Evolutionary conservation across 306 rosid species (phyloP), one percentile per base, ranked within the genome.

Genomic region (Dalbergia cultrata): DNA sequence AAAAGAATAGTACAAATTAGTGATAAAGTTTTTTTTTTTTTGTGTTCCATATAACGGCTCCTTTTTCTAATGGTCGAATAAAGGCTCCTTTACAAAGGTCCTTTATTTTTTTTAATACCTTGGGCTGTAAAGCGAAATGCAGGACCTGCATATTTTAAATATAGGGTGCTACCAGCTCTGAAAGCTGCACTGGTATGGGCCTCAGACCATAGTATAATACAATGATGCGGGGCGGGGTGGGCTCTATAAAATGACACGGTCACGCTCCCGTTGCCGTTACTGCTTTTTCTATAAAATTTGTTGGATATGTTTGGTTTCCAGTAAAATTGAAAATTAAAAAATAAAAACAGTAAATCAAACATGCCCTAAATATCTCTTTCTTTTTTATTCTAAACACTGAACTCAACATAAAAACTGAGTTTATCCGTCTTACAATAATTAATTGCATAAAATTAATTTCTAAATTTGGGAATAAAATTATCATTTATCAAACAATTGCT

Each of bases 221-320:
- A 16, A 13, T 7, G 12, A 14, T 26, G 9, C 7, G 41, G 62
- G 35, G 57, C 18, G 58, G 62, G 35, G 57, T 6, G 58, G 58
- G 58, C 58, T 68, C 72, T 47, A 18, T 41, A 12, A 33, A 43
- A 67, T 21, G 56, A 67, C 44, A 43, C 33, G 6, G 34, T 67
- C 81, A 45, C 66, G 31, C 50, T 67, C 59, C 60, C 8, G 4
- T 1, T 39, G 3, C 76, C 43, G 52, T 59, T 64, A n/a, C 49
- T 13, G 31, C 31, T 47, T 59, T 74, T 60, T 7, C 54, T 17
- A 1, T 11, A 47, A 47, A 12, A 47, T 5, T 8, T n/a, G n/a
- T n/a, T n/a, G n/a, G n/a, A n/a, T n/a, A n/a, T n/a, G n/a, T n/a
- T n/a, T n/a, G n/a, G n/a, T n/a, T n/a, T n/a, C n/a, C n/a, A n/a